Evolutionary conservation across 2,329 filamentous ascomycete genomes (phyloP).

Genomic region (Calonectria honghensis): DNA sequence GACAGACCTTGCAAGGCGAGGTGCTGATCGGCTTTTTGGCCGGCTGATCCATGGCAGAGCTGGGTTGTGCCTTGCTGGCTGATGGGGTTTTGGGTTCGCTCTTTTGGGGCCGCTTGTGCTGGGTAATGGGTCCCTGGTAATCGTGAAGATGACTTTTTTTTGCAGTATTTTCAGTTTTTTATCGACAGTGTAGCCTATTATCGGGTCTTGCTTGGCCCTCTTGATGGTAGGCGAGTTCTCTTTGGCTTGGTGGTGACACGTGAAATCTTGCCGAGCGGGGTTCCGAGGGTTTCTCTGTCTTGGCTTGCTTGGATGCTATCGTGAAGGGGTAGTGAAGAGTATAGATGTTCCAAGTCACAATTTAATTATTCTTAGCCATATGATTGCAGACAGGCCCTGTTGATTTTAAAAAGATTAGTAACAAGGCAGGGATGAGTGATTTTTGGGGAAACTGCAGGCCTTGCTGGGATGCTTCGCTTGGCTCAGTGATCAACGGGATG

Average conservation of each 20-base stretch:
- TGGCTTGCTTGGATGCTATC: not conserved
- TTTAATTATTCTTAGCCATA: not conserved
- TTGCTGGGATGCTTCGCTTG: not conserved
- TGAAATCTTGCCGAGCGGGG: not conserved
- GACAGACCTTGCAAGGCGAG: conserved; percentile 9
- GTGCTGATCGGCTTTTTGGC: not conserved
- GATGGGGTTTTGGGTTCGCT: conserved; percentile 22
- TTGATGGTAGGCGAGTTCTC: not conserved
- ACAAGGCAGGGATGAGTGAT: not conserved
- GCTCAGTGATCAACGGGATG: not conserved
- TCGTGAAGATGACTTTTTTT: not conserved
- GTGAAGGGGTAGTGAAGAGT: not conserved
- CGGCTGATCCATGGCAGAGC: not conserved
- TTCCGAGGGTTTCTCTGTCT: not conserved
- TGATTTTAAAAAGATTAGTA: not conserved
- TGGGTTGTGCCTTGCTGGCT: not conserved
- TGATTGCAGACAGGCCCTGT: not conserved
- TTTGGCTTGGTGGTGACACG: not conserved
- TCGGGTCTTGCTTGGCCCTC: no score
- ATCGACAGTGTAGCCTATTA: not conserved
- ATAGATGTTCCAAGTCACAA: not conserved
- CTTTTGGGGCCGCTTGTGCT: not conserved
- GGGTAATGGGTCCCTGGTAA: not conserved
- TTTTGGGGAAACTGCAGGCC: not conserved
- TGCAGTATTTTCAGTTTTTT: not conserved